Percentiles rank a stretch among this genome's conserved stretches.
phyloP scores from a whole-genome alignment of 192 early-diverging fungal species.

The Haplosporangium gracile region DNA sequence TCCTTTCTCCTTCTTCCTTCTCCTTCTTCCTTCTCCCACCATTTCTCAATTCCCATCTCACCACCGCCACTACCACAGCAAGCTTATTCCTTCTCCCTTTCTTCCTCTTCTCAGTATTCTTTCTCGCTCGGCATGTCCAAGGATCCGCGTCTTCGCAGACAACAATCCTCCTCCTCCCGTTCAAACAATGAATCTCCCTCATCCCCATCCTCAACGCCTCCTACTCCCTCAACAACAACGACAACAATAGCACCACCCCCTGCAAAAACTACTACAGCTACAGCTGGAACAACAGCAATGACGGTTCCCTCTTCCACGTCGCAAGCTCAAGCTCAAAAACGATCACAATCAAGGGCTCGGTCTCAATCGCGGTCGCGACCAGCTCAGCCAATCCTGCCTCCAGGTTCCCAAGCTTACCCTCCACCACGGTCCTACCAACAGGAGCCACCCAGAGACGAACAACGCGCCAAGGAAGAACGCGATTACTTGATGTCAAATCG shows the following conservation, averaged over 20 bases:
- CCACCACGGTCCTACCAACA: not conserved
- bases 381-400: not conserved
- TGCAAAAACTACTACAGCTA: not conserved
- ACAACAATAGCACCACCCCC: not conserved
- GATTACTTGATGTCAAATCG: not conserved
- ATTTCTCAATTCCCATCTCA: not conserved
- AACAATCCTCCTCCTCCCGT: constrained; percentile 96
- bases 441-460: not conserved
- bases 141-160: constrained; percentile 88
- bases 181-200: constrained; percentile 92
- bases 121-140: constrained; percentile 78
- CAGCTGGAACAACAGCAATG: not conserved
- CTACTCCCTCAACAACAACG: constrained; percentile 33
- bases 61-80: too few relatives aligned
- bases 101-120: not conserved
- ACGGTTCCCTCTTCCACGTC: not conserved
- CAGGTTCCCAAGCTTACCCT: not conserved
- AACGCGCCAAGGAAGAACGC: not conserved
- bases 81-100: too few relatives aligned
- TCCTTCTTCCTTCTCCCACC: too few relatives aligned
- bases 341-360: not conserved
- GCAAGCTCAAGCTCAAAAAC: not conserved
- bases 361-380: not conserved
- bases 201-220: constrained; percentile 96
- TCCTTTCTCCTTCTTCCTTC: not conserved